phyloP scores from a whole-genome alignment of 345 rosid genomes.

The Eucalyptus tenuipes region DNA sequence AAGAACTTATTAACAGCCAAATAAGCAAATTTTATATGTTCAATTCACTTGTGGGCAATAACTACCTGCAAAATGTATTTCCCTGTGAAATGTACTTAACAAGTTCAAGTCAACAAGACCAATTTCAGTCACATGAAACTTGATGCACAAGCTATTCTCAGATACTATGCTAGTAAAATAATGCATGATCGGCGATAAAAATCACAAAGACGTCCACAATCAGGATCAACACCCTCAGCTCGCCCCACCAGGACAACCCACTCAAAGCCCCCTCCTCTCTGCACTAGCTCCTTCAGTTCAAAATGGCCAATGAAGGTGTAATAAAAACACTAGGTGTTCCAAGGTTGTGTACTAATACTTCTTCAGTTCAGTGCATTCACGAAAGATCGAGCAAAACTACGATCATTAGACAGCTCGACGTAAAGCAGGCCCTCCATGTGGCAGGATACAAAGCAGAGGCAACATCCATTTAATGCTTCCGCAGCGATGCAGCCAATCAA shows the following conservation, averaged over 20 bases:
- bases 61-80: not conserved
- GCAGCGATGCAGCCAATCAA: slow-evolving; percentile 90
- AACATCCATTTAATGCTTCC: slow-evolving; percentile 72
- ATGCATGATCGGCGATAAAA: not conserved
- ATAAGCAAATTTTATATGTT: not conserved
- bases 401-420: not conserved
- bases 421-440: not conserved
- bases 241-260: not conserved
- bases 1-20: not conserved
- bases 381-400: not conserved
- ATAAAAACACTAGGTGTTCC: not conserved
- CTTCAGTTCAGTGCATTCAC: not conserved
- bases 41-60: not conserved
- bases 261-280: not conserved
- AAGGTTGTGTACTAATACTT: not conserved
- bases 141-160: not conserved
- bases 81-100: not conserved
- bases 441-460: slow-evolving; percentile 98
- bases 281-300: not conserved
- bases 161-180: not conserved
- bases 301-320: not conserved
- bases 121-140: not conserved
- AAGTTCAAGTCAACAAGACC: not conserved
- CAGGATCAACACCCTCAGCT: not conserved
- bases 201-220: not conserved